Evolutionary conservation across 768 basidiomycete species (phyloP), one percentile per base, ranked within the genome.

Genomic region (Serpula lacrymans): DNA sequence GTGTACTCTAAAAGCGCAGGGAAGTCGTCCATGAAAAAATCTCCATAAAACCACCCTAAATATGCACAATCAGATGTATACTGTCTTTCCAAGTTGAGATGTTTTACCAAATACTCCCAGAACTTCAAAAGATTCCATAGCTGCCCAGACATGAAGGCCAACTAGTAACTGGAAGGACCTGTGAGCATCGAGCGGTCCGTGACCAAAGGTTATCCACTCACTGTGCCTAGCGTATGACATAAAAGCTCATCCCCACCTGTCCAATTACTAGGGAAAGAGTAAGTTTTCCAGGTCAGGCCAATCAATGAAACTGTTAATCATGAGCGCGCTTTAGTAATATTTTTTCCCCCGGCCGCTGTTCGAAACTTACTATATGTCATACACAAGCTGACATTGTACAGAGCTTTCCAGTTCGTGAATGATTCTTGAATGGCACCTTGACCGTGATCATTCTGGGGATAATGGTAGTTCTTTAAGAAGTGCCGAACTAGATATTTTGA

Each of bases 31-130:
- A 94, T 85, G 72, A 94, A 94, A 67, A 95, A 95, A 64, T 95
- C 91, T 17, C 92, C 93, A 51, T 96, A 99, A 67, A 97, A 94
- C 96, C 96, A 99, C 18, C 96, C 90, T 92, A 42, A 11, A 39
- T 20, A 20, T 13, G 39, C 13, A 35, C 37, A 26, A 37, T 36
- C 12, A 13, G 5, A 35, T 16, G 3, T 20, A 20, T 25, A 12
- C 22, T 17, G 26, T 27, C 21, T 31, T 22, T 20, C 23, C 9
- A 25, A 18, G 17, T 26, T 34, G 8, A 21, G 24, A n/a, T n/a
- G n/a, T 28, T 74, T 36, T 51, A 89, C 90, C 96, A 55, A 97
- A 97, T 21, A 88, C 75, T 6, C 96, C 95, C 2, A 98, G 76
- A 14, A 91, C 96, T 56, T 97, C 88, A 63, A 81, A 97, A 0